Percentiles rank a stretch among this genome's conserved stretches.
These are phyloP conservation scores for Colletotrichum cordylinicola DNA, from an alignment of 2,329 filamentous ascomycete species.

Conservation along the genomic window DNA sequence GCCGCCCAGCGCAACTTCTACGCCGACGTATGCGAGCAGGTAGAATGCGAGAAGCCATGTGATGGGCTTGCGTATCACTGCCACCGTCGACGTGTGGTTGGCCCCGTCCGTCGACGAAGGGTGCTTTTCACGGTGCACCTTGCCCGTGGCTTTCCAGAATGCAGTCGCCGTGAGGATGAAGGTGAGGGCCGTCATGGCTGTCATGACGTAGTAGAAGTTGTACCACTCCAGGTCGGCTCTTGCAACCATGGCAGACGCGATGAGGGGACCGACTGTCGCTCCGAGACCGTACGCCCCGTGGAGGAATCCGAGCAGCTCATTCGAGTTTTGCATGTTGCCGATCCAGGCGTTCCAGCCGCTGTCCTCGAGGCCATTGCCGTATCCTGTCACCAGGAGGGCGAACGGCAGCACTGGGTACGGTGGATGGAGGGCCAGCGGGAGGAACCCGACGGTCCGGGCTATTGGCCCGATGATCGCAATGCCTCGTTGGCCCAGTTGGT, in stretches of 20 bases:
- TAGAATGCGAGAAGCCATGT: slow-evolving; percentile 80
- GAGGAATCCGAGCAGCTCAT: slow-evolving; percentile 76
- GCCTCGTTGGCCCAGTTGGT: slow-evolving; percentile 72
- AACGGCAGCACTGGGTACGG: slow-evolving; percentile 72
- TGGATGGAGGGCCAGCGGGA: slow-evolving; percentile 70
- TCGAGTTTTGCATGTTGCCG: slow-evolving; percentile 75
- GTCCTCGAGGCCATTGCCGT: slow-evolving; percentile 74
- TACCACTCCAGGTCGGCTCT: slow-evolving; percentile 70
- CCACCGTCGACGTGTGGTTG: slow-evolving; percentile 48
- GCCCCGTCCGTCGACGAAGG: slow-evolving; percentile 35
- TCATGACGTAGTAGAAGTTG: slow-evolving; percentile 78
- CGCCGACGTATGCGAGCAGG: slow-evolving; percentile 79
- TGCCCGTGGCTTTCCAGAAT: slow-evolving; percentile 70
- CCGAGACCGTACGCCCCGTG: slow-evolving; percentile 77
- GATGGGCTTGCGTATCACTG: slow-evolving; percentile 54
- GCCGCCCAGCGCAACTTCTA: slow-evolving; percentile 75
- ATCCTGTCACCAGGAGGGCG: slow-evolving; percentile 69
- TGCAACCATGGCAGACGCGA: slow-evolving; percentile 76
- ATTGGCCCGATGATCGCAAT: slow-evolving; percentile 70
- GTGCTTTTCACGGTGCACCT: slow-evolving; percentile 54
- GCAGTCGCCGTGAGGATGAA: slow-evolving; percentile 53
- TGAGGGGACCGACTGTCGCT: slow-evolving; percentile 70
- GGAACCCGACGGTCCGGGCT: slow-evolving; percentile 69
- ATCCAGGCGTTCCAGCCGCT: slow-evolving; percentile 65
- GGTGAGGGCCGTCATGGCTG: slow-evolving; percentile 63